phyloP scores from a whole-genome alignment of 441 rosid genomes.

The Mallotus japonicus region DNA sequence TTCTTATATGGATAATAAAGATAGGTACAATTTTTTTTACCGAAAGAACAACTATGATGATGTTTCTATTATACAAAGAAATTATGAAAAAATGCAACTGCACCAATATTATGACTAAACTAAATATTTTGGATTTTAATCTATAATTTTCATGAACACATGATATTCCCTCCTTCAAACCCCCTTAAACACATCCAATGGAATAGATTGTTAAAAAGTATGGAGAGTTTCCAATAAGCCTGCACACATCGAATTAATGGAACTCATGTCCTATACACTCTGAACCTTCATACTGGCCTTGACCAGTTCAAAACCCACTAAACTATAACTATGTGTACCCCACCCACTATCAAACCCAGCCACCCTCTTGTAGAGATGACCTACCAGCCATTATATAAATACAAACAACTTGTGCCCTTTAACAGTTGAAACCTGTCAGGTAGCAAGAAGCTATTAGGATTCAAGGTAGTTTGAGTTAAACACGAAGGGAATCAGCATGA shows the following conservation, averaged over 20 bases:
- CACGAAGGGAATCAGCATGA: neutral
- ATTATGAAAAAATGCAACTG: neutral
- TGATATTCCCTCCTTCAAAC: neutral
- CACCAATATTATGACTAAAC: neutral
- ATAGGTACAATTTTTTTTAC: neutral
- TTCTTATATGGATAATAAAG: neutral
- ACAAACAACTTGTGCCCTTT: constrained; percentile 12
- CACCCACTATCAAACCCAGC: constrained; percentile 6
- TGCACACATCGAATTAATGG: neutral
- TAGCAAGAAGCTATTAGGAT: neutral
- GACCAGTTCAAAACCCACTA: constrained; percentile 8
- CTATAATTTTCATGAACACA: neutral
- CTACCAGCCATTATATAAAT: constrained; percentile 17
- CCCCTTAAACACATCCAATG: neutral
- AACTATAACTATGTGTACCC: constrained; percentile 9
- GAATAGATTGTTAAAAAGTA: neutral
- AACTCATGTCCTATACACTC: neutral
- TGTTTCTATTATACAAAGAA: neutral
- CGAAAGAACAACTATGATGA: neutral
- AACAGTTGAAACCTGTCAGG: constrained; percentile 10
- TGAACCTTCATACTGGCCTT: neutral
- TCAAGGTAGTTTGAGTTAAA: neutral
- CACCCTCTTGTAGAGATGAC: constrained; percentile 13
- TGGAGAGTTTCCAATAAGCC: neutral
- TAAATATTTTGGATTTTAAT: neutral